phyloP scores from a whole-genome alignment of 2,329 filamentous ascomycete genomes.

The Colletotrichum paranaense region DNA sequence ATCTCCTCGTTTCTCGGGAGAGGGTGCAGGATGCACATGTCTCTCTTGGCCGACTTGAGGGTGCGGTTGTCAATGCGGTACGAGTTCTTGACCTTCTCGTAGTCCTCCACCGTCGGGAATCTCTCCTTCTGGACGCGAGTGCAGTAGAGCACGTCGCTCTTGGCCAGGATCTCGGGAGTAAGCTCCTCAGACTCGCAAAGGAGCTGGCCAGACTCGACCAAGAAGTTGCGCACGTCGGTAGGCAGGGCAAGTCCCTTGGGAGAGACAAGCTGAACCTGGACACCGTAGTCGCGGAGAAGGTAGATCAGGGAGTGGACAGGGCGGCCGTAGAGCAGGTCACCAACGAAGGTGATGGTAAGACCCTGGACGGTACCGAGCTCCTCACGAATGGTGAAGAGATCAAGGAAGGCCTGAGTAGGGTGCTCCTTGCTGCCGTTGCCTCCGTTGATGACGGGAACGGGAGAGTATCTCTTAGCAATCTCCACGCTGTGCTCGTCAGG shows the following conservation, averaged over 20 bases:
- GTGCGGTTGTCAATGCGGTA: constrained; percentile 93
- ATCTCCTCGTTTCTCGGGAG: constrained; percentile 94
- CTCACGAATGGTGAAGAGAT: constrained; percentile 98
- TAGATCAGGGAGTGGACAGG: constrained; percentile 96
- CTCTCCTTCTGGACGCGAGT: constrained; percentile 97
- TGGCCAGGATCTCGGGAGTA: constrained; percentile 86
- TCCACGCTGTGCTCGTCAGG: constrained; percentile 85
- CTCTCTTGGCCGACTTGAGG: constrained; percentile 89
- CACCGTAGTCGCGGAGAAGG: constrained; percentile 94
- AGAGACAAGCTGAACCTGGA: constrained; percentile 90
- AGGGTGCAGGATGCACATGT: constrained; percentile 96
- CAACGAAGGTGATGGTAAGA: constrained; percentile 94
- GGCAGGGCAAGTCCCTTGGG: constrained; percentile 85
- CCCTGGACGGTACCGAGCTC: constrained; percentile 96
- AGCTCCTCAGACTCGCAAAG: constrained; percentile 80
- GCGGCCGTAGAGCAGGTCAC: constrained; percentile 92
- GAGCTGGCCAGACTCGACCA: constrained; percentile 81
- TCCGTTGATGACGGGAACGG: constrained; percentile 95
- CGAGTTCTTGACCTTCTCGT: constrained; percentile 87
- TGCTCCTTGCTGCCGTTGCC: constrained; percentile 97
- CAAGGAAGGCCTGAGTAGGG: constrained; percentile 96
- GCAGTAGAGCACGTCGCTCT: constrained; percentile 94
- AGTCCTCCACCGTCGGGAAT: constrained; percentile 83
- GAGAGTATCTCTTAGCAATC: constrained; percentile 85
- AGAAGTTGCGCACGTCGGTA: constrained; percentile 75